Conservation (phyloP, 1,139 yeast species). For the Candida neerlandica region DNA sequence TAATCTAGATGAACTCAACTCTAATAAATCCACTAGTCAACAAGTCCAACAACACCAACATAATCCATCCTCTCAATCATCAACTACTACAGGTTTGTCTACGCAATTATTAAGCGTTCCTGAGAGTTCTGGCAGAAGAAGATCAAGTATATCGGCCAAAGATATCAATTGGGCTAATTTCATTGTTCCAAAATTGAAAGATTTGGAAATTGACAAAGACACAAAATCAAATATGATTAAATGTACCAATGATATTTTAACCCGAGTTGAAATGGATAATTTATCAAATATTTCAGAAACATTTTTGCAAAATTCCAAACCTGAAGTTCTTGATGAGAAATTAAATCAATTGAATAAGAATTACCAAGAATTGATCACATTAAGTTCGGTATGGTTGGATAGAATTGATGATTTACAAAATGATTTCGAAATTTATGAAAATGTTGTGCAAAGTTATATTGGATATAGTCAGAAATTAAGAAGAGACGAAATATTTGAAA, state of each 20-base stretch:
- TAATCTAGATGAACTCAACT: constrained; percentile 51
- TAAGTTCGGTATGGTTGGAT: constrained; percentile 53
- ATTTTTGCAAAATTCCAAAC: constrained; percentile 4
- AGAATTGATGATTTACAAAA: constrained; percentile 43
- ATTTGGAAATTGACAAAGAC: constrained; percentile 25
- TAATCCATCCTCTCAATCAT: background rate
- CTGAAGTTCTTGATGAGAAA: constrained; percentile 28
- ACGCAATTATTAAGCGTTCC: background rate
- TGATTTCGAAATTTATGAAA: constrained; percentile 66
- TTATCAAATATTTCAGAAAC: constrained; percentile 34
- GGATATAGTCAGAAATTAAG: constrained; percentile 67
- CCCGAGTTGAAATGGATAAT: constrained; percentile 39
- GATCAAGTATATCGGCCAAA: constrained; percentile 27
- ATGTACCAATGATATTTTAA: constrained; percentile 29
- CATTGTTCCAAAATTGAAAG: constrained; percentile 28
- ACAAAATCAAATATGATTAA: constrained; percentile 21
- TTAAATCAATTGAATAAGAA: constrained; percentile 31
- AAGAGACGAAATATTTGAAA: constrained; percentile 50
- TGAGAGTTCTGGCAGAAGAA: constrained; percentile 12
- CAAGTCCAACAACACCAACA: background rate
- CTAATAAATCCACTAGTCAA: constrained; percentile 1
- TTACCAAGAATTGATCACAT: constrained; percentile 31
- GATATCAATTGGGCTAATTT: constrained; percentile 39
- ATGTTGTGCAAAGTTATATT: constrained; percentile 69
- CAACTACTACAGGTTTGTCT: background rate